Evolutionary conservation across 2,329 filamentous ascomycete species (phyloP), one percentile per base, ranked within the genome.

Genomic region (Coniochaeta hoffmannii): DNA sequence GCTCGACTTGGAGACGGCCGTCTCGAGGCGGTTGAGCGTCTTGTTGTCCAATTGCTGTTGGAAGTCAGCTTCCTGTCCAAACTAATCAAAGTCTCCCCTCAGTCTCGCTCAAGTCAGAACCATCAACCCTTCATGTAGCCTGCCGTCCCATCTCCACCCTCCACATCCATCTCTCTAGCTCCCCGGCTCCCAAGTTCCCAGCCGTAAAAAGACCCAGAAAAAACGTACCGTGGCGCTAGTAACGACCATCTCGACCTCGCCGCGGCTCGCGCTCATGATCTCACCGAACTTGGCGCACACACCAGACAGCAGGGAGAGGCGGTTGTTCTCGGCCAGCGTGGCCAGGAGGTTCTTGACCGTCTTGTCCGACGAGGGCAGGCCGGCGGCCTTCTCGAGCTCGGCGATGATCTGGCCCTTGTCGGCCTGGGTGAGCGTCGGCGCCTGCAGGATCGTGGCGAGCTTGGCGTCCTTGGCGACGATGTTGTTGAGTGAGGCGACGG

Each of bases 271-370:
- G 67, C 90, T 85, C 81, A 97, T 96, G 68, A 99, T 78, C 70
- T 86, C 81, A 63, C 71, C 80, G 69, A 97, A 99, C 83, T 97
- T 97, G 70, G 88, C 83, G 71, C 85, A 86, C 61, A 97, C 87
- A 65, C 87, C 86, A 73, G 87, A 81, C 60, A 99, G 82, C 60
- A 94, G 79, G 62, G 86, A 85, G 64, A 99, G 81, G 64, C 94
- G 85, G 85, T 99, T 99, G 86, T 99, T 96, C 79, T 94, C 90
- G 63, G 94, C 93, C 57, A 99, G 83, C 56, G 93, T 89, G 56
- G 79, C 71, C 65, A 99, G 83, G 80, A 99, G 92, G 83, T 97
- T 95, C 86, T 94, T 91, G 74, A 97, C 78, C 61, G 92, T 90
- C 70, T 89, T 85, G 49, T 51, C 49, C 3, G 6, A 14, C 70